Base-by-base conservation (phyloP, 2,329 filamentous ascomycete genomes). In the Achaetomium macrosporum region DNA sequence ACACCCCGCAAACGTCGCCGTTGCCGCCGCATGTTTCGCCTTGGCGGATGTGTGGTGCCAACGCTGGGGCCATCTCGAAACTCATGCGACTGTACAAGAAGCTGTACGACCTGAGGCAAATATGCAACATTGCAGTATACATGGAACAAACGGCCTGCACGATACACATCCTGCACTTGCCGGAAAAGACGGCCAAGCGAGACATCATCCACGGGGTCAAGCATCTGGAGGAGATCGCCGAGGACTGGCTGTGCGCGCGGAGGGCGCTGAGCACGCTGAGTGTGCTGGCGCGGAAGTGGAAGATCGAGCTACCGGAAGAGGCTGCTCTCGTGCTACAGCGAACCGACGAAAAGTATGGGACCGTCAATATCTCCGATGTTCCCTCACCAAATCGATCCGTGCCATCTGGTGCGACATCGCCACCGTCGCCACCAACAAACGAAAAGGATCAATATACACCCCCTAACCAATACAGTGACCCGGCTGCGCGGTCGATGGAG, bases 81-180 rank as follows among this genome's bases (percentile, higher is more conserved):
- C 75, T 96, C n/a, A 85, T 96, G 72, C 84, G 93, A 0, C 73
- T 96, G 1, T 99, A 97, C 71, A 96, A 95, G 68, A 89, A 92
- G 61, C 85, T 85, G 1, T 95, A 96, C 68, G 90, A 92, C 10
- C 73, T 97, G 12, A 84, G 90, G 5, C 92, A 97, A 66, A 96
- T 99, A 33, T 95, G 89, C 71, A 97, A 97, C 64, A 90, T 97
- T 62, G 91, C 88, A 3, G 90, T 97, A 0, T 99, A 99, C 68
- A 96, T 97, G 71, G 79, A 88, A 0, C 92, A 97, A 68, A 93
- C 90, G 5, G 91, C 93, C 30, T 96, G 90, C 66, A 96, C 90
- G 0, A 95, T 97, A 37, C 93, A 97, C 64, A 74, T 99, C 17
- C 82, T 99, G 35, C 96, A 96, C 60, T 75, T 97, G 1, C 91